Evolutionary conservation across 1,284 basidiomycete species (phyloP).

Genomic region (Rhizoctonia solani): DNA sequence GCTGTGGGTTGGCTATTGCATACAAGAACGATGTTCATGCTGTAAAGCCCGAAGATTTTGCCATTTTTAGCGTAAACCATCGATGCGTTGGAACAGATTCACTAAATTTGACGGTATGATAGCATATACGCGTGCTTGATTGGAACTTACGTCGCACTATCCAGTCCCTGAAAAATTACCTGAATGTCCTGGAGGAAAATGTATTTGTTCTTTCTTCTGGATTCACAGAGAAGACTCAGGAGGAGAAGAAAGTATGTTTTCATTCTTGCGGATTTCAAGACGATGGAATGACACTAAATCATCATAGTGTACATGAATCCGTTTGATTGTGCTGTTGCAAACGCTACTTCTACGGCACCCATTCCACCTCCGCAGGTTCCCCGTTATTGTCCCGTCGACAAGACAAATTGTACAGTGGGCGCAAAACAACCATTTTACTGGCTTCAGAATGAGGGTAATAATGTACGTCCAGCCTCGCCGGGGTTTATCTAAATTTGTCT

Average conservation of each 20-base stretch:
- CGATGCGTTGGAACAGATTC: constrained; percentile 70
- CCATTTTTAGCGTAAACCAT: constrained; percentile 71
- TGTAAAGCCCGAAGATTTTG: constrained; percentile 66
- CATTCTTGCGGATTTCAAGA: constrained; percentile 36
- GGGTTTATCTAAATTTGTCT: neutral
- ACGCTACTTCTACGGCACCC: constrained; percentile 52
- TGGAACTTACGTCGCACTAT: neutral
- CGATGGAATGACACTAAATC: neutral
- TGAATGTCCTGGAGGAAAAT: constrained; percentile 64
- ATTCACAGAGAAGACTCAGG: constrained; percentile 52
- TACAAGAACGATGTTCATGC: constrained; percentile 60
- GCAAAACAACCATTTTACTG: constrained; percentile 69
- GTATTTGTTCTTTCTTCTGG: constrained; percentile 75
- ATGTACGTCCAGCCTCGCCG: constrained; percentile 47
- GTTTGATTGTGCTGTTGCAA: constrained; percentile 69
- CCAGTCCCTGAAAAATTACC: constrained; percentile 55
- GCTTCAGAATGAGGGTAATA: constrained; percentile 63
- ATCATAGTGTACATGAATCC: constrained; percentile 68
- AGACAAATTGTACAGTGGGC: constrained; percentile 68
- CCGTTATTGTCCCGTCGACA: constrained; percentile 57
- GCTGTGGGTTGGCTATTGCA: constrained; percentile 69
- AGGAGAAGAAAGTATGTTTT: constrained; percentile 54
- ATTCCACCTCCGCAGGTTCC: constrained; percentile 58
- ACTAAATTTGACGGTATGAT: constrained; percentile 59
- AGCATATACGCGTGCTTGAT: constrained; percentile 46